These are phyloP conservation scores for Eucommia ulmoides DNA, from an alignment of 257 asterid species.

Conservation along the genomic window DNA sequence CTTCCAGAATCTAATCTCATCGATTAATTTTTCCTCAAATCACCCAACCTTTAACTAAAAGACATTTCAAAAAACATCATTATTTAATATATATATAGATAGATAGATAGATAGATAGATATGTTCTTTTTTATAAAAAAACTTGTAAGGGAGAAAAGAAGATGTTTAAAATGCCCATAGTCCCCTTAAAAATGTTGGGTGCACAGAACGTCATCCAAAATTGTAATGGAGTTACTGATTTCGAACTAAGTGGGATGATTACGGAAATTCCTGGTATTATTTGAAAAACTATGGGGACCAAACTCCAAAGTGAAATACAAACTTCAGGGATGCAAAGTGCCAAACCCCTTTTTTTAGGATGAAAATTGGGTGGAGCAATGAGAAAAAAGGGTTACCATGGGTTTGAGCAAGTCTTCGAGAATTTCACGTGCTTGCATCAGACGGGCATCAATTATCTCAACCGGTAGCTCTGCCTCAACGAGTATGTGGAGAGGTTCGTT, in stretches of 20 bases:
- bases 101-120: too few relatives aligned
- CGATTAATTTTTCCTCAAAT: too few relatives aligned
- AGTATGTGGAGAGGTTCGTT: constrained; percentile 94
- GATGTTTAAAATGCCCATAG: too few relatives aligned
- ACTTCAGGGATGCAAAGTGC: neutral
- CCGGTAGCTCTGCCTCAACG: constrained; percentile 89
- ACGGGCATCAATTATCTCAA: constrained; percentile 88
- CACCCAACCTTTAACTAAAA: too few relatives aligned
- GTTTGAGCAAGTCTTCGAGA: constrained; percentile 85
- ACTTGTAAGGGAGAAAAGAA: too few relatives aligned
- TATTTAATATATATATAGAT: too few relatives aligned
- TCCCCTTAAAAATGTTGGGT: too few relatives aligned
- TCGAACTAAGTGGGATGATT: neutral
- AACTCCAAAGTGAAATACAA: neutral
- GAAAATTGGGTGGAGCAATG: neutral
- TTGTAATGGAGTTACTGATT: neutral
- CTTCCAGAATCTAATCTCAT: too few relatives aligned
- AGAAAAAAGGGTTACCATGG: constrained; percentile 45
- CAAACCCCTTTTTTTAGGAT: neutral
- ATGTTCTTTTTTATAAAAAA: too few relatives aligned
- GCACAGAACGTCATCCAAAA: too few relatives aligned
- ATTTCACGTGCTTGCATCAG: constrained; percentile 87
- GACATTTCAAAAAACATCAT: too few relatives aligned
- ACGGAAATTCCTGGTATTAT: neutral
- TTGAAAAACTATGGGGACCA: neutral